Evolutionary conservation across 306 rosid species (phyloP), one percentile per base, ranked within the genome.

Genomic region (Coriaria nepalensis): DNA sequence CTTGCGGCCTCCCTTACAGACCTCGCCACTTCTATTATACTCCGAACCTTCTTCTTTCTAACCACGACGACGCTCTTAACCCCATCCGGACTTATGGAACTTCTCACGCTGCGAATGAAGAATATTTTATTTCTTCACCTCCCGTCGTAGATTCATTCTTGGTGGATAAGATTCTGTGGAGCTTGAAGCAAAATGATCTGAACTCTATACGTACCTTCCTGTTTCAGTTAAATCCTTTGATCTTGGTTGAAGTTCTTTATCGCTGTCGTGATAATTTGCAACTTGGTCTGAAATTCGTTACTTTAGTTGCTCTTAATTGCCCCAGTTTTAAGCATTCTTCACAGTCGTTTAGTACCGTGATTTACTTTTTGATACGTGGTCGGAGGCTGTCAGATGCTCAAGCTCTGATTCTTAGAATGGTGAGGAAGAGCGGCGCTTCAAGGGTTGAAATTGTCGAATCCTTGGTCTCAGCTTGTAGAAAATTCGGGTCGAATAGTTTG

Each of bases 331-430:
- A 57, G 67, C 83, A 78, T 49, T 69, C 93, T 0, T 67, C 80
- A 0, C 54, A 40, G 47, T 82, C 93, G 4, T 56, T 78, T 58
- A 65, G 78, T 71, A 66, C 74, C 0, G 72, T 86, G 76, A 49
- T 75, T 50, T 84, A 90, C 49, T 40, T 77, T 33, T 61, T 84
- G 55, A 68, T 88, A 40, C 63, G 73, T 2, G 11, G 66, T 34
- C 51, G 76, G 62, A 88, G 74, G 49, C 64, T 70, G 2, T 65
- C 82, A 2, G 82, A 88, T 59, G 97, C 97, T 2, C 97, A 88
- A 47, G 69, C 78, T 6, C 58, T 77, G 47, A 54, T 88, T 57
- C 83, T 88, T 51, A 56, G 84, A 56, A 72, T 78, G 75, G 80
- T 84, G 15, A 66, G 90, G 44, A 81, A 70, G 56, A 65, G 90